Evolutionary conservation across 164 flowering plant genomes (phyloP).

Genomic region (Tinospora cordifolia): DNA sequence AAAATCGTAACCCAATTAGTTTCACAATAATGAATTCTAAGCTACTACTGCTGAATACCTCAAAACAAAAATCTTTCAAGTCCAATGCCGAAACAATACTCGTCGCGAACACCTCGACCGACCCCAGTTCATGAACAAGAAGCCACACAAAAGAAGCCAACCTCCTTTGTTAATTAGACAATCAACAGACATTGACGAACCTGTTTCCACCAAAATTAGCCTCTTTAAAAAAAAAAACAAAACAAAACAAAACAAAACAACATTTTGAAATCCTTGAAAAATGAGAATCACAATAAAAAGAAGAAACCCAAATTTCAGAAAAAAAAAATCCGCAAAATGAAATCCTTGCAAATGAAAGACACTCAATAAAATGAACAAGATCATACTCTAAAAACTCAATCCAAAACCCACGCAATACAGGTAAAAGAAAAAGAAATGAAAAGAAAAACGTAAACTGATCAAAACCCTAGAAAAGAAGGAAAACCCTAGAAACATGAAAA

Average conservation of each 20-base stretch:
- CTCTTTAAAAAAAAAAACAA: neutral
- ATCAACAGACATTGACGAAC: constrained; percentile 61
- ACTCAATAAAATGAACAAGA: no score
- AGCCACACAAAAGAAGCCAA: constrained; percentile 28
- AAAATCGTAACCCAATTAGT: neutral
- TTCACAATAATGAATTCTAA: neutral
- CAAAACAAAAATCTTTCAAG: constrained; percentile 30
- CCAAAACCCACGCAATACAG: no score
- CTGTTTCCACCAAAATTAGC: constrained; percentile 33
- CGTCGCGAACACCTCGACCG: constrained; percentile 46
- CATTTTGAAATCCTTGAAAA: neutral
- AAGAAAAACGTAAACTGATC: no score
- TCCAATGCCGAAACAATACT: constrained; percentile 60
- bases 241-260: neutral
- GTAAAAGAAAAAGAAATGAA: no score
- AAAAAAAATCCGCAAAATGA: no score
- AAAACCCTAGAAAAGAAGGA: neutral
- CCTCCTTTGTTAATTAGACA: constrained; percentile 23
- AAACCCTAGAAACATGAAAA: neutral
- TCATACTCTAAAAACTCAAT: no score
- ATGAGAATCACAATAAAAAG: neutral
- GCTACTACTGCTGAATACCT: neutral
- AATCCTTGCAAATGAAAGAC: no score
- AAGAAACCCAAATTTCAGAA: neutral
- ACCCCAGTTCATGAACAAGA: constrained; percentile 43